A percentile compares a stretch with the other conserved stretches of the same genome.
Conservation (phyloP, 495 filamentous ascomycete species). For the Aspergillus sclerotiicarbonarius region DNA sequence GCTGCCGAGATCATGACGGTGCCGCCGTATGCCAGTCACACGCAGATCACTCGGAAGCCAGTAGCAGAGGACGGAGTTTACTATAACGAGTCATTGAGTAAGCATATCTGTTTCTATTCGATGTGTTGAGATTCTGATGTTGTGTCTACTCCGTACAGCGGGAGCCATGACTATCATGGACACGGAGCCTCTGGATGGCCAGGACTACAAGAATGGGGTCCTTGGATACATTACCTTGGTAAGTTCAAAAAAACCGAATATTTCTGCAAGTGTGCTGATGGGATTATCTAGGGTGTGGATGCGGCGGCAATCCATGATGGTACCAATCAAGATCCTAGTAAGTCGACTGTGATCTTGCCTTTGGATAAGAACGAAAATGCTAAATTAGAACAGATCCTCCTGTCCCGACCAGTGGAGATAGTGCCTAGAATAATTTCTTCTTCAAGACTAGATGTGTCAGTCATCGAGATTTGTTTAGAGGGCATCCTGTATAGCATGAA, state of each 20-base stretch:
- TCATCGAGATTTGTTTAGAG: no score
- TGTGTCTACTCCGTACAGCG: background rate
- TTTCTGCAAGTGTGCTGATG: background rate
- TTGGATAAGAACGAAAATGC: no score
- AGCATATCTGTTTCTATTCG: background rate
- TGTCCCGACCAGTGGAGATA: no score
- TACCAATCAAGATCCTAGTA: background rate
- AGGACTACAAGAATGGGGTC: background rate
- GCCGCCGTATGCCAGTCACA: background rate
- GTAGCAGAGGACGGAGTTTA: background rate
- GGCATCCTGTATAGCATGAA: no score
- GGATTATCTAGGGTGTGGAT: background rate
- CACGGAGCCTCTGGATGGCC: background rate
- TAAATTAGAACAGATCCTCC: no score
- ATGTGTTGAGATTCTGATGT: background rate
- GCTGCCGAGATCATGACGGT: background rate
- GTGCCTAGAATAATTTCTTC: no score
- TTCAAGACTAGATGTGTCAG: no score
- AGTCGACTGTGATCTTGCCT: background rate
- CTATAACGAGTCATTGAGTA: background rate
- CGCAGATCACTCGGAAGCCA: background rate
- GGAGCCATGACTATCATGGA: background rate
- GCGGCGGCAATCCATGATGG: conserved; percentile 1
- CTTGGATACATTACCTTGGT: background rate
- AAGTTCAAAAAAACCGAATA: background rate